phyloP scores from a whole-genome alignment of 495 filamentous ascomycete genomes.

The Penicillium lagena region DNA sequence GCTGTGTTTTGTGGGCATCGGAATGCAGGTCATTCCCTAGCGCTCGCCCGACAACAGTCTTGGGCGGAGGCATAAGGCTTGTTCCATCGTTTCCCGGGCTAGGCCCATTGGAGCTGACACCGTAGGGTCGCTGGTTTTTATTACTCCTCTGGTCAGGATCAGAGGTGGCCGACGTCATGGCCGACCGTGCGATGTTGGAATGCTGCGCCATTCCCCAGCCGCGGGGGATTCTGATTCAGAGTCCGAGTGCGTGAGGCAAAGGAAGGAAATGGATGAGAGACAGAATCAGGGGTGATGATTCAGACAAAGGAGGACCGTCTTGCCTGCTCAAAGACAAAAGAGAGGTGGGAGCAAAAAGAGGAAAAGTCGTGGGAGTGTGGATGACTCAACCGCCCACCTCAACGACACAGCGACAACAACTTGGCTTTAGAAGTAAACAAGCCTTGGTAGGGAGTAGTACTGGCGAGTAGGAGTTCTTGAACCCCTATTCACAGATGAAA shows the following conservation, averaged over 20 bases:
- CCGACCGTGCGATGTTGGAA: slow-evolving; percentile 52
- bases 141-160: slow-evolving; percentile 20
- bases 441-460: not conserved
- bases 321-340: not conserved
- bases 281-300: not conserved
- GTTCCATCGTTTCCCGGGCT: slow-evolving; percentile 25
- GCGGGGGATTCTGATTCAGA: not conserved
- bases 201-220: slow-evolving; percentile 35
- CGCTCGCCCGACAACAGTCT: slow-evolving; percentile 39
- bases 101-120: slow-evolving; percentile 17
- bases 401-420: not conserved
- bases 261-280: not conserved
- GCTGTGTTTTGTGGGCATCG: slow-evolving; percentile 37
- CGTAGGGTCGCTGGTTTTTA: slow-evolving; percentile 13
- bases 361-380: not conserved
- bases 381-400: not conserved
- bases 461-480: not conserved
- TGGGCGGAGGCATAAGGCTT: slow-evolving; percentile 32
- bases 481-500: too few species aligned
- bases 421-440: too few species aligned
- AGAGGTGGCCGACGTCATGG: slow-evolving; percentile 41
- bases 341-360: not conserved
- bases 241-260: not conserved
- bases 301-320: slow-evolving; percentile 1
- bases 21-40: slow-evolving; percentile 43